Percentiles rank a stretch among this genome's conserved stretches.
phyloP scores from a whole-genome alignment of 1,284 basidiomycete species.

The Malassezia obtusa region DNA sequence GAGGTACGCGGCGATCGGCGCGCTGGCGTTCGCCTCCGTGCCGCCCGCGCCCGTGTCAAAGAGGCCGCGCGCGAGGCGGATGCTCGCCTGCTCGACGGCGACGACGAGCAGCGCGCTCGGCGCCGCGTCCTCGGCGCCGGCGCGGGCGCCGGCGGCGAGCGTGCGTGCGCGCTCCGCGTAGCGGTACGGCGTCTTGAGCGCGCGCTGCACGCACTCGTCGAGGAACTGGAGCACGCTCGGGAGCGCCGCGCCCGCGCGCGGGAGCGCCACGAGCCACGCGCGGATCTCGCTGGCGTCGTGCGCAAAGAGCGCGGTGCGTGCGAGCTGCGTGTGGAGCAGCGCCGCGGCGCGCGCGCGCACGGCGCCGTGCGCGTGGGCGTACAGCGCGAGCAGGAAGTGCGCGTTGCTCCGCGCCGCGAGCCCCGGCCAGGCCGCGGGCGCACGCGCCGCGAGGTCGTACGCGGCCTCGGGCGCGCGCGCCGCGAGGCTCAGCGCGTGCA shows the following conservation, averaged over 20 bases:
- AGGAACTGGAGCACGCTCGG: slow-evolving; percentile 63
- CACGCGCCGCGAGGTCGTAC: slow-evolving; percentile 56
- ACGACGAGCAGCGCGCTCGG: slow-evolving; percentile 61
- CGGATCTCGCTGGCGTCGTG: slow-evolving; percentile 64
- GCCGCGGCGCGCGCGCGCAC: slow-evolving; percentile 22
- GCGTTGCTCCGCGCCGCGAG: slow-evolving; percentile 21
- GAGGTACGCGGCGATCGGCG: slow-evolving; percentile 9
- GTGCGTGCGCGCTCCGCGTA: slow-evolving; percentile 66
- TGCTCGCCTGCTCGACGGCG: slow-evolving; percentile 51
- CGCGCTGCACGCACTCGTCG: slow-evolving; percentile 77
- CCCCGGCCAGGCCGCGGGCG: slow-evolving; percentile 54
- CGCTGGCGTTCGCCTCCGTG: slow-evolving; percentile 38
- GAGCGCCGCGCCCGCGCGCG: slow-evolving; percentile 53
- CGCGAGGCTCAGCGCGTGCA: slow-evolving; percentile 62
- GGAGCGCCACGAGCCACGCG: slow-evolving; percentile 61
- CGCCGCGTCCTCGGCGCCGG: slow-evolving; percentile 26
- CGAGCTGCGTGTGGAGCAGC: slow-evolving; percentile 48
- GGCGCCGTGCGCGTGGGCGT: slow-evolving; percentile 17
- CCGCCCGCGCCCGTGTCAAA: slow-evolving; percentile 58
- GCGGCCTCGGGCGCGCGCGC: slow-evolving; percentile 43
- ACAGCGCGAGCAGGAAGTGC: slow-evolving; percentile 25
- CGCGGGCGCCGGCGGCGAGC: slow-evolving; percentile 12
- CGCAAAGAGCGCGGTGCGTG: slow-evolving; percentile 67
- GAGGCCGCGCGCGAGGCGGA: slow-evolving; percentile 49
- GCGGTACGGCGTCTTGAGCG: slow-evolving; percentile 70